A percentile compares a stretch with the other conserved stretches of the same genome.
These are phyloP conservation scores for Pyrenophora seminiperda DNA, from an alignment of 2,329 filamentous ascomycete species.

Conservation along the genomic window DNA sequence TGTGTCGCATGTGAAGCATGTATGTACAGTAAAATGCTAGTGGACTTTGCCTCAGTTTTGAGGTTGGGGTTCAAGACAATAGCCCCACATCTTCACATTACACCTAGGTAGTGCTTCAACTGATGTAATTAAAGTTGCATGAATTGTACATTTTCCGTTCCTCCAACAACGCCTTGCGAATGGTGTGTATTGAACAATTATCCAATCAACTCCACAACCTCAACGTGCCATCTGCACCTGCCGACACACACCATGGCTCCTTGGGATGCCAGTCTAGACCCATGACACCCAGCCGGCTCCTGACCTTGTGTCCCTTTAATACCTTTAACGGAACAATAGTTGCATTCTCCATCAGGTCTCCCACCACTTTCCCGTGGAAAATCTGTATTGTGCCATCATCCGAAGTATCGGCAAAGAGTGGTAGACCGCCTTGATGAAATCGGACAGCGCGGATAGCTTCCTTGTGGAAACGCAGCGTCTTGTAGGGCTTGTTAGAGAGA, in stretches of 20 bases:
- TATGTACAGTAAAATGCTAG: too few species aligned
- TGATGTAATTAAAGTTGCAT: too few species aligned
- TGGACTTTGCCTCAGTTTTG: too few species aligned
- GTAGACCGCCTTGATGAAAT: constrained; percentile 78
- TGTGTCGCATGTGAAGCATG: too few species aligned
- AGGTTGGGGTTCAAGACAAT: too few species aligned
- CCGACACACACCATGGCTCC: constrained; percentile 93
- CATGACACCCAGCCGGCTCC: constrained; percentile 84
- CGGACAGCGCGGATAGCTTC: constrained; percentile 89
- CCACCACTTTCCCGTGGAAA: constrained; percentile 95
- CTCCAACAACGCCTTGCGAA: constrained; percentile 8
- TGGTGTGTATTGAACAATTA: neutral
- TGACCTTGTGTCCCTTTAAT: constrained; percentile 85
- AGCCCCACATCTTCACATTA: too few species aligned
- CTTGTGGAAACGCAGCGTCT: constrained; percentile 92
- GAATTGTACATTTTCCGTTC: constrained; percentile 2
- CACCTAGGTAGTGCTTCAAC: too few species aligned
- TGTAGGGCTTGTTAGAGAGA: constrained; percentile 86
- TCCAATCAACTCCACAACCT: constrained; percentile 70
- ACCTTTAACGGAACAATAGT: constrained; percentile 97
- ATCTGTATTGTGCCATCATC: constrained; percentile 95
- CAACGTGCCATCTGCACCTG: constrained; percentile 90
- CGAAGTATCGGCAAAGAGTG: constrained; percentile 91
- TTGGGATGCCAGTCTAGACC: constrained; percentile 95
- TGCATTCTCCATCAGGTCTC: constrained; percentile 93